phyloP scores from a whole-genome alignment of 2,329 filamentous ascomycete species.

The Tetracladium maxilliforme region DNA sequence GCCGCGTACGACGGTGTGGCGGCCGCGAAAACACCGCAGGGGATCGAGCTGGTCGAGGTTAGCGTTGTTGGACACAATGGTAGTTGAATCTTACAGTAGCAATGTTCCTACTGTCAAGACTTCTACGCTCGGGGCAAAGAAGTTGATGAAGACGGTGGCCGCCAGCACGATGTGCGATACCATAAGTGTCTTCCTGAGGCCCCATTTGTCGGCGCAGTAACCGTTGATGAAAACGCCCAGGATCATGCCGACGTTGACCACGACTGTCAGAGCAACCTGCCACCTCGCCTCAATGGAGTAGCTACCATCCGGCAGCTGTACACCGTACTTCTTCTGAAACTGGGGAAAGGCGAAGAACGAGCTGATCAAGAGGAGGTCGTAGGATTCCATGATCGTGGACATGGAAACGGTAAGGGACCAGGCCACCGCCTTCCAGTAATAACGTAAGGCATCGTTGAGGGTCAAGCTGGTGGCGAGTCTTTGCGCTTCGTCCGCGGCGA shows the following conservation, averaged over 20 bases:
- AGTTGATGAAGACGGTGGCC: conserved; percentile 29
- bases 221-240: conserved; percentile 25
- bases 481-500: too few species aligned
- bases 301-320: conserved; percentile 7
- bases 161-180: conserved; percentile 21
- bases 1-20: conserved; percentile 47
- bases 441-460: too few species aligned
- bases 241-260: conserved; percentile 21
- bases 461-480: too few species aligned
- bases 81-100: too few species aligned
- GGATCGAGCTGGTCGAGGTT: conserved; percentile 36
- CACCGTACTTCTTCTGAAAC: conserved; percentile 12
- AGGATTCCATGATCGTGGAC: conserved; percentile 20
- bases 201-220: conserved; percentile 22
- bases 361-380: conserved; percentile 16
- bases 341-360: conserved; percentile 15
- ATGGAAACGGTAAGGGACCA: conserved; percentile 17
- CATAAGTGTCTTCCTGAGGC: conserved; percentile 28
- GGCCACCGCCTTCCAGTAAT: conserved; percentile 1
- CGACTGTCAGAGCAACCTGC: conserved; percentile 18
- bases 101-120: conserved; percentile 31
- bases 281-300: conserved; percentile 22
- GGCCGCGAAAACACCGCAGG: conserved; percentile 53
- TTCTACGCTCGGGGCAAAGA: conserved; percentile 30
- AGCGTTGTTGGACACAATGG: too few species aligned